phyloP scores from a whole-genome alignment of 352 stramenopile species.

The Phytophthora meadii region DNA sequence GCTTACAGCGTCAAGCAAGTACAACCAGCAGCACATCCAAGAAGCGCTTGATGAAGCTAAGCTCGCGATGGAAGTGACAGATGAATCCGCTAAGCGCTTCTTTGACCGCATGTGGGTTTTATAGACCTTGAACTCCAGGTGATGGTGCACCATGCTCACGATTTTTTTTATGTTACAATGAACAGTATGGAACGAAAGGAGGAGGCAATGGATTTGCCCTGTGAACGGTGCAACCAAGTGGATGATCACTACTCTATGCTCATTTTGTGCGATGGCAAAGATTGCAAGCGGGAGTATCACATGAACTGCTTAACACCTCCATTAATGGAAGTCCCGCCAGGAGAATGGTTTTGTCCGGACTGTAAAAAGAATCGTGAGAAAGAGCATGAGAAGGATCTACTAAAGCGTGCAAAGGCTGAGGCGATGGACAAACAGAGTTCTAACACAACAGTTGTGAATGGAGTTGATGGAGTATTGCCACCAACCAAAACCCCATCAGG shows the following conservation, averaged over 20 bases:
- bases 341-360: conserved; percentile 84
- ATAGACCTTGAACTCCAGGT: neutral
- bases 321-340: conserved; percentile 62
- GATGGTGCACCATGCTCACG: neutral
- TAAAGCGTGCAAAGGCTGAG: conserved; percentile 38
- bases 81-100: conserved; percentile 62
- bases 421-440: conserved; percentile 29
- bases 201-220: conserved; percentile 80
- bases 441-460: conserved; percentile 22
- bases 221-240: conserved; percentile 82
- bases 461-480: conserved; percentile 16
- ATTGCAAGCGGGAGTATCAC: conserved; percentile 87
- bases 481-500: conserved; percentile 21
- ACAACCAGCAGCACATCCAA: conserved; percentile 74
- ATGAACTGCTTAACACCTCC: conserved; percentile 85
- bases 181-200: conserved; percentile 73
- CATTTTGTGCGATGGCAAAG: conserved; percentile 85
- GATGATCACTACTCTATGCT: conserved; percentile 83
- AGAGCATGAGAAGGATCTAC: conserved; percentile 49
- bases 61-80: conserved; percentile 64
- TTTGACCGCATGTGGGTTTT: conserved; percentile 82
- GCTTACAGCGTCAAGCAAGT: conserved; percentile 74
- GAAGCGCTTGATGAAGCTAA: conserved; percentile 79
- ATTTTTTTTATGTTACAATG: conserved; percentile 11
- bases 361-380: conserved; percentile 60